phyloP scores from a whole-genome alignment of 2,329 filamentous ascomycete species.

The Apiospora hydei region DNA sequence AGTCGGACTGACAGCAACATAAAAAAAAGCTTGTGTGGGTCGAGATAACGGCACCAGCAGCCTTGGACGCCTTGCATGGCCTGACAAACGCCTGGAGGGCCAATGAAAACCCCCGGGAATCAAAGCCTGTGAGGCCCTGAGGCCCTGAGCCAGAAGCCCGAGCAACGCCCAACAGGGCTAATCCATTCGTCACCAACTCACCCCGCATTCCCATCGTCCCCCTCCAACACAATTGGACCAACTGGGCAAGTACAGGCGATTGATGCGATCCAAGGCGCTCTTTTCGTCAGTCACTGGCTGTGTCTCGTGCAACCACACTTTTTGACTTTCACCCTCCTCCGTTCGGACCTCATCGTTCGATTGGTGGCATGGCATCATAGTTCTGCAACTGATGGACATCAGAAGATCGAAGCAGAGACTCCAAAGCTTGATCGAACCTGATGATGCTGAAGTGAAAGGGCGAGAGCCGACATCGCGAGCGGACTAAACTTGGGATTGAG shows the following conservation, averaged over 20 bases:
- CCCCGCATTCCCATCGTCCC: neutral
- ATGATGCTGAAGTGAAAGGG: neutral
- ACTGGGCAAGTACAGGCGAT: constrained; percentile 17
- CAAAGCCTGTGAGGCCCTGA: neutral
- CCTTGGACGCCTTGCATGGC: neutral
- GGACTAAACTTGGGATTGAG: neutral
- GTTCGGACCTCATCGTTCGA: constrained; percentile 14
- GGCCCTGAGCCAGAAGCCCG: neutral
- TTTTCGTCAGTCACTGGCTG: neutral
- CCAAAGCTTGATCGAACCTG: neutral
- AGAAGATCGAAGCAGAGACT: neutral
- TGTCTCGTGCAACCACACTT: constrained; percentile 9
- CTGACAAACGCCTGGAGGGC: neutral
- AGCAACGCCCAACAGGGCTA: neutral
- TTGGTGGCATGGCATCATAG: constrained; percentile 20
- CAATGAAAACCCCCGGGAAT: neutral
- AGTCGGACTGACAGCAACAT: neutral
- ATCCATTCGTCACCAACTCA: neutral
- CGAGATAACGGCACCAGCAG: neutral
- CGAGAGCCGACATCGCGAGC: constrained; percentile 11
- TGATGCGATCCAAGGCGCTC: constrained; percentile 4
- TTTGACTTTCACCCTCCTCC: neutral
- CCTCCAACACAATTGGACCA: constrained; percentile 3
- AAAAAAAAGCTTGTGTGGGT: constrained; percentile 16
- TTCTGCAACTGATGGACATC: constrained; percentile 16